Conservation (phyloP, 2,329 filamentous ascomycete genomes). For the Diaporthe nobilis region DNA sequence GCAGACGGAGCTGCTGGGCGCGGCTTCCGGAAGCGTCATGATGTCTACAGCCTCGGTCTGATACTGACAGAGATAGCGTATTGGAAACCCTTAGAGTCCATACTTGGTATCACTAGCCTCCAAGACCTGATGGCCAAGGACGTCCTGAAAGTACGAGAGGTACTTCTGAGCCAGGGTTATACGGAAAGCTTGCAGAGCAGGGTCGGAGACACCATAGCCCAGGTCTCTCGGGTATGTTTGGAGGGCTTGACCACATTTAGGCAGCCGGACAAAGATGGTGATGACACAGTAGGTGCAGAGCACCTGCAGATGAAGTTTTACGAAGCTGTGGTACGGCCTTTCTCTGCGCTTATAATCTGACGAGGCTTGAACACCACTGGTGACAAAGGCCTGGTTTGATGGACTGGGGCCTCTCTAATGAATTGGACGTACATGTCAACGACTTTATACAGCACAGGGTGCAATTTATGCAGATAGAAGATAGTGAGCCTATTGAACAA, state of each 20-base stretch:
- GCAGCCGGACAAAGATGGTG: background rate
- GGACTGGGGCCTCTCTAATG: no score
- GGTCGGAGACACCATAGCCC: background rate
- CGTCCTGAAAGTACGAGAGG: background rate
- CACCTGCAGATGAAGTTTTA: background rate
- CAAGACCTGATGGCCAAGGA: background rate
- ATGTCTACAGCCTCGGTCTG: background rate
- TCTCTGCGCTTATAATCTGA: background rate
- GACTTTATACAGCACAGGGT: no score
- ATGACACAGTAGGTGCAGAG: background rate
- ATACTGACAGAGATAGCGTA: background rate
- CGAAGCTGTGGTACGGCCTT: background rate
- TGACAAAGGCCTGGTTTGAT: no score
- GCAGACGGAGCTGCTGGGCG: background rate
- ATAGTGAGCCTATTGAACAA: no score
- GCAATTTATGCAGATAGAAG: no score
- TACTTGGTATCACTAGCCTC: background rate
- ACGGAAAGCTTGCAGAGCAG: background rate
- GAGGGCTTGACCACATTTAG: background rate
- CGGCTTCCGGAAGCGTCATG: background rate
- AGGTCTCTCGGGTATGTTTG: background rate
- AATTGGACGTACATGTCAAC: no score
- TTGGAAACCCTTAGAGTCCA: slow-evolving; percentile 1
- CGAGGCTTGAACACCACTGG: background rate
- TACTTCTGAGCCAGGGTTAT: background rate